A percentile compares a stretch with the other conserved stretches of the same genome.
phyloP scores from a whole-genome alignment of 495 filamentous ascomycete genomes.

The Astrocystis sublimbata region DNA sequence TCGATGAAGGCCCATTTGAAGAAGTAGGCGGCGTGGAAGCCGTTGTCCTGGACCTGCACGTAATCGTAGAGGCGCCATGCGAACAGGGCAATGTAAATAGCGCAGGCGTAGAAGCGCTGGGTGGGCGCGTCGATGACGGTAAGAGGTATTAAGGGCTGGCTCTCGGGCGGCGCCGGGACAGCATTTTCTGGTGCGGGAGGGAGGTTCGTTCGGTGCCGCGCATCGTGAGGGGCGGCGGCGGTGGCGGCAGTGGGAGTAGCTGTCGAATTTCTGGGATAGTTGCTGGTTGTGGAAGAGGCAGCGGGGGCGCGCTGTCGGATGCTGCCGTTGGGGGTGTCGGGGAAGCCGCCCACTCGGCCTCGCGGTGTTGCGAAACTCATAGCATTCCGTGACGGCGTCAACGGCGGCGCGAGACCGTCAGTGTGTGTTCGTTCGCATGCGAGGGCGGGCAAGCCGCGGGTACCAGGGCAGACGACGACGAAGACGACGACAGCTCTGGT shows the following conservation, averaged over 20 bases:
- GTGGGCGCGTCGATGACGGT: slow-evolving; percentile 79
- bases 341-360: slow-evolving; percentile 45
- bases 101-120: slow-evolving; percentile 82
- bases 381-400: slow-evolving; percentile 42
- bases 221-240: slow-evolving; percentile 6
- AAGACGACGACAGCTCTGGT: neutral
- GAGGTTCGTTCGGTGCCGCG: slow-evolving; percentile 21
- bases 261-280: no score
- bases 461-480: neutral
- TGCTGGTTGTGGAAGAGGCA: no score
- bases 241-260: slow-evolving; percentile 8
- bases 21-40: slow-evolving; percentile 81
- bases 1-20: slow-evolving; percentile 91
- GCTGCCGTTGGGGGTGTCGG: slow-evolving; percentile 38
- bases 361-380: slow-evolving; percentile 43
- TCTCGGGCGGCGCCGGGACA: slow-evolving; percentile 27
- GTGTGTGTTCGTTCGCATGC: neutral
- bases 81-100: slow-evolving; percentile 69
- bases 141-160: slow-evolving; percentile 69
- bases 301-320: slow-evolving; percentile 25
- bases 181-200: slow-evolving; percentile 41
- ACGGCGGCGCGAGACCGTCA: slow-evolving; percentile 21
- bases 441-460: neutral
- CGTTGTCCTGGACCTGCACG: slow-evolving; percentile 66
- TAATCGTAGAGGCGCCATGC: slow-evolving; percentile 87